Evolutionary conservation across 768 basidiomycete genomes (phyloP), one percentile per base, ranked within the genome.

Genomic region (Calocybe indica): DNA sequence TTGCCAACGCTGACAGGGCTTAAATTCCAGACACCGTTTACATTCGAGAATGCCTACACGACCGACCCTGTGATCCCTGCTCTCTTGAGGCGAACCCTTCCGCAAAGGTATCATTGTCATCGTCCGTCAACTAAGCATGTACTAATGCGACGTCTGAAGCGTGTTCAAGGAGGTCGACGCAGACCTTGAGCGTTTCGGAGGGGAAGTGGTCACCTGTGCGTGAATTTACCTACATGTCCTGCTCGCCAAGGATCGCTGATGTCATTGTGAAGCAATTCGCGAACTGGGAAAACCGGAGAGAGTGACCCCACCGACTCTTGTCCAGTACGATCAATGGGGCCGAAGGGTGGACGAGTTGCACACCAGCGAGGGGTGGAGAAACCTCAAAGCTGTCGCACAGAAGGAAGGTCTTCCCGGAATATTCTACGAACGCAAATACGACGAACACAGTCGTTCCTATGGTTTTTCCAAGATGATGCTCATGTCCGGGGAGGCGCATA

Each of bases 311-410:
- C 82, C 84, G 0, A 68, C 61, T 7, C 61, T 90, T 14, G 71
- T 71, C 0, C 88, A 89, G 61, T 90, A 87, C 57, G 72, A 88
- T 55, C 80, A 87, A 52, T 89, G 80, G 82, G 87, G 87, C 0
- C 76, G 81, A 8, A 61, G 74, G 15, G 65, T 88, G 6, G 87
- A 91, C 59, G 62, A 67, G 4, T 73, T 92, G 0, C 69, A 80
- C 35, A 87, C 85, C 1, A 83, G 81, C 12, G 85, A 88, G 57
- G 84, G 79, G 0, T 91, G 88, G 88, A 69, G 81, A 10, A 69
- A 68, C 13, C 68, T 90, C 53, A 88, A 86, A 61, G 77, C 73
- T 0, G 57, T 80, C 22, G 71, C 74, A 32, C 78, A 83, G 53
- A 68, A 72, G 46, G 84, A 85, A 60, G 88, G 88, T 7, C 58